phyloP scores from a whole-genome alignment of 768 basidiomycete genomes.

The Xerocomellus chrysenteron region DNA sequence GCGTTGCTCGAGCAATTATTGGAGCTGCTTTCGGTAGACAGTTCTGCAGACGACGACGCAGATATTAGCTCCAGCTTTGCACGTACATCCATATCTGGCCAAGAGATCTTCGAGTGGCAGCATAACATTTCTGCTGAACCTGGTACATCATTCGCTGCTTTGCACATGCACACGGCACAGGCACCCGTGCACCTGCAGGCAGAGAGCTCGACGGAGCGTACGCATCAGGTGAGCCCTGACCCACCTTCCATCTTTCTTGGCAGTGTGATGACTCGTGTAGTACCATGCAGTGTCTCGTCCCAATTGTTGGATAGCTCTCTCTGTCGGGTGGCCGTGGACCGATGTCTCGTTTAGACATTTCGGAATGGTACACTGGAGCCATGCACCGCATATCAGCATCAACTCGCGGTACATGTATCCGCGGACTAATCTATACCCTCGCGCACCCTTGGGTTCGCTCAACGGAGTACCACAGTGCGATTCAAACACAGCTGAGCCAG shows the following conservation, averaged over 20 bases:
- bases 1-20: not conserved
- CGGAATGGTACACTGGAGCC: constrained; percentile 4
- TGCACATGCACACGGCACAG: not conserved
- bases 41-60: not conserved
- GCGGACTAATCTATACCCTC: not conserved
- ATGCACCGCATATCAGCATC: not conserved
- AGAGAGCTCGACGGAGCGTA: not conserved
- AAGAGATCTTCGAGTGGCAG: not conserved
- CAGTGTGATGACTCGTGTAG: not conserved
- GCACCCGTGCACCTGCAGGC: not conserved
- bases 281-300: not conserved
- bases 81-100: not conserved
- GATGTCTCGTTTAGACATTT: constrained; percentile 1
- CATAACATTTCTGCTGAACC: not conserved
- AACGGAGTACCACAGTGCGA: not conserved
- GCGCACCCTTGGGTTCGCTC: not conserved
- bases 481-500: not conserved
- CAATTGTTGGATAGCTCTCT: constrained; percentile 5
- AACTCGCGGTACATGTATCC: not conserved
- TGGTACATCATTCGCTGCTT: not conserved
- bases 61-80: not conserved
- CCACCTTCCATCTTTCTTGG: not conserved
- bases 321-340: constrained; percentile 1
- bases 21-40: not conserved
- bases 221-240: not conserved